Percentiles rank a stretch among this genome's conserved stretches.
Conservation (phyloP, 2,329 filamentous ascomycete species). For the Aspergillus aculeatinus region DNA sequence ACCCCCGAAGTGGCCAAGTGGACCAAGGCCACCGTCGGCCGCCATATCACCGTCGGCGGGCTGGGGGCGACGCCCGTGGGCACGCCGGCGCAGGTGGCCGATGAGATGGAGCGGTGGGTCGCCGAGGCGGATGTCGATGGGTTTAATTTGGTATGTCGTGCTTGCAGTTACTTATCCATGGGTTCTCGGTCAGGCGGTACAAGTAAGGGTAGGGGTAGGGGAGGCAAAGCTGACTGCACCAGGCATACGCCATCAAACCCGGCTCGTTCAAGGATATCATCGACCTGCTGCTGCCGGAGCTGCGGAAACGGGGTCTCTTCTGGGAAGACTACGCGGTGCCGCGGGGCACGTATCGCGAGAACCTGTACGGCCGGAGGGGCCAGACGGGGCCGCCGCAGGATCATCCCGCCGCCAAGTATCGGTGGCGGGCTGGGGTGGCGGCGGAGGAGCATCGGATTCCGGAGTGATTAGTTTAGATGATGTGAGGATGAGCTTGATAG, state of each 20-base stretch:
- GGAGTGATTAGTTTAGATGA: neutral
- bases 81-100: conserved; percentile 63
- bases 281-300: conserved; percentile 64
- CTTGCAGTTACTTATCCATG: too few species aligned
- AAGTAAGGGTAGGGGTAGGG: too few species aligned
- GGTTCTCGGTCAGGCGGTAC: too few species aligned
- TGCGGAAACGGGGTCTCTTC: conserved; percentile 54
- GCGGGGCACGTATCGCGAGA: conserved; percentile 43
- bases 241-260: conserved; percentile 66
- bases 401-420: conserved; percentile 39
- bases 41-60: conserved; percentile 67
- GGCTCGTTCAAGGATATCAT: conserved; percentile 67
- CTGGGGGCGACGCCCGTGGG: conserved; percentile 65
- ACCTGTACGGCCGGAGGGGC: conserved; percentile 34
- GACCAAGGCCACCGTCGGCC: conserved; percentile 69
- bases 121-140: conserved; percentile 69
- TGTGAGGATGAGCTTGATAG: too few species aligned
- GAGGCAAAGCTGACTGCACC: conserved; percentile 20
- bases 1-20: conserved; percentile 64
- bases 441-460: conserved; percentile 32
- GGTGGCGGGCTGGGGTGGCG: conserved; percentile 39
- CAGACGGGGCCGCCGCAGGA: conserved; percentile 35
- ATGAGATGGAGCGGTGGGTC: conserved; percentile 67
- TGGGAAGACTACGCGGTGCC: conserved; percentile 40
- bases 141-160: conserved; percentile 64